phyloP scores from a whole-genome alignment of 805 yeast genomes.

The Metschnikowia gelsemii region DNA sequence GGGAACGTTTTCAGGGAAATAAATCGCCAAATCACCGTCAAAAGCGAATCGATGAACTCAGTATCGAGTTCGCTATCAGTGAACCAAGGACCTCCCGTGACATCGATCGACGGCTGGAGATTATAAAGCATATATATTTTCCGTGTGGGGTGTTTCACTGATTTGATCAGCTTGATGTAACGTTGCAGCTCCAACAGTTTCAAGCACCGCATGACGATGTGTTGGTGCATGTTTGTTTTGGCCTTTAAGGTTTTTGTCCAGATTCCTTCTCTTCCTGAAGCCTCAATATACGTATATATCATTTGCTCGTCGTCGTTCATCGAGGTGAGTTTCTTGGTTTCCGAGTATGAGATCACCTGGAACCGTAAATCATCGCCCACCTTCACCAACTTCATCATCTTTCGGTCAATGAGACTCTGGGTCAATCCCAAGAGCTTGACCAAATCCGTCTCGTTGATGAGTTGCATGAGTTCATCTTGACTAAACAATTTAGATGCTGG shows the following conservation, averaged over 20 bases:
- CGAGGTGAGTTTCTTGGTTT: conserved; percentile 71
- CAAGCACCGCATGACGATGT: conserved; percentile 80
- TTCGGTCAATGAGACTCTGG: conserved; percentile 54
- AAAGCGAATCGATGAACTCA: conserved; percentile 82
- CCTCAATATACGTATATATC: conserved; percentile 88
- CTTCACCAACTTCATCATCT: conserved; percentile 67
- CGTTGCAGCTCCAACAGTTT: conserved; percentile 78
- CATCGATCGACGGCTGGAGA: conserved; percentile 90
- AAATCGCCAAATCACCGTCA: conserved; percentile 85
- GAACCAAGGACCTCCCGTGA: conserved; percentile 99
- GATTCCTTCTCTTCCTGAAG: conserved; percentile 91
- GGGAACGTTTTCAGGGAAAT: conserved; percentile 78
- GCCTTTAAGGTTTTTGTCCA: conserved; percentile 93
- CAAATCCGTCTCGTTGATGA: conserved; percentile 44
- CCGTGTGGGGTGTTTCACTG: conserved; percentile 89
- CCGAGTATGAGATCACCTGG: conserved; percentile 68
- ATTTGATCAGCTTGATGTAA: conserved; percentile 83
- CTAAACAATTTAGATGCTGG: conserved; percentile 52
- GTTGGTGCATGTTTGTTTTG: conserved; percentile 85
- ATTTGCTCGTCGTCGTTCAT: conserved; percentile 88
- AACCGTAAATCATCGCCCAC: conserved; percentile 67
- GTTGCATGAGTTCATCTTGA: conserved; percentile 64
- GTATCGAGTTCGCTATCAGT: conserved; percentile 93
- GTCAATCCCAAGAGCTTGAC: conserved; percentile 47
- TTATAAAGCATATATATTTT: conserved; percentile 94